phyloP scores from a whole-genome alignment of 23 red algal genomes.

The Rhodosorus marinus region DNA sequence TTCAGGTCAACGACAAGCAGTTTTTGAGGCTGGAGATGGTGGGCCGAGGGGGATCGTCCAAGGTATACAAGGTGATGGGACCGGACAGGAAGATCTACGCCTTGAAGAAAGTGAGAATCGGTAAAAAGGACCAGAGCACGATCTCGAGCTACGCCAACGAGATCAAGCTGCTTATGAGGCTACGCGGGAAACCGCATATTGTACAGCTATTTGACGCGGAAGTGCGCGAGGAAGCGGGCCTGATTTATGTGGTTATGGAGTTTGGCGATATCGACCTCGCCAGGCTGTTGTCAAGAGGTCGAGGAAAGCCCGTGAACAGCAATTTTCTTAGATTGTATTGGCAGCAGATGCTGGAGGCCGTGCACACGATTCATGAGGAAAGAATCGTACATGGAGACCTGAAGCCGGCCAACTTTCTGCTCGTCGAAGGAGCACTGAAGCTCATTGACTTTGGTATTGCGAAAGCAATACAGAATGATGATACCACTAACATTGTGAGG shows the following conservation, averaged over 20 bases:
- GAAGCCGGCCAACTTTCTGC: slow-evolving; percentile 97
- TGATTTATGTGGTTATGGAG: slow-evolving; percentile 83
- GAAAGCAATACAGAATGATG: slow-evolving; percentile 65
- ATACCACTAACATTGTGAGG: slow-evolving; percentile 90
- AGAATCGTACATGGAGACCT: slow-evolving; percentile 86
- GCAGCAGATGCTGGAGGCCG: slow-evolving; percentile 96
- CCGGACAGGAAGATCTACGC: slow-evolving; percentile 39
- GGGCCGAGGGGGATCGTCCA: slow-evolving; percentile 70
- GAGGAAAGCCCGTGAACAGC: slow-evolving; percentile 14
- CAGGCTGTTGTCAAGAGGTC: slow-evolving; percentile 8
- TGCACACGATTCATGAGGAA: slow-evolving; percentile 71
- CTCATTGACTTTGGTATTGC: slow-evolving; percentile 99
- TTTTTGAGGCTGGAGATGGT: slow-evolving; percentile 55
- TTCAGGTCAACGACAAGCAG: slow-evolving; percentile 25
- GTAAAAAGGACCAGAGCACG: slow-evolving; percentile 10
- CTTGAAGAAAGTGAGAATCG: slow-evolving; percentile 66
- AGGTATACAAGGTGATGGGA: slow-evolving; percentile 94
- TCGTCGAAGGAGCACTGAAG: slow-evolving; percentile 74
- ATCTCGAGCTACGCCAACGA: slow-evolving; percentile 73
- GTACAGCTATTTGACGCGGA: slow-evolving; percentile 69
- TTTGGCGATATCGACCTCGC: slow-evolving; percentile 87
- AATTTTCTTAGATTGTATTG: slow-evolving; percentile 74
- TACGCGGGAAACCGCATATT: slow-evolving; percentile 51
- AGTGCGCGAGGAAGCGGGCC: slow-evolving; percentile 30
- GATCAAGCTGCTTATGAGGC: slow-evolving; percentile 38